Conservation (phyloP, 805 yeast species). For the Candida manassasensis region DNA sequence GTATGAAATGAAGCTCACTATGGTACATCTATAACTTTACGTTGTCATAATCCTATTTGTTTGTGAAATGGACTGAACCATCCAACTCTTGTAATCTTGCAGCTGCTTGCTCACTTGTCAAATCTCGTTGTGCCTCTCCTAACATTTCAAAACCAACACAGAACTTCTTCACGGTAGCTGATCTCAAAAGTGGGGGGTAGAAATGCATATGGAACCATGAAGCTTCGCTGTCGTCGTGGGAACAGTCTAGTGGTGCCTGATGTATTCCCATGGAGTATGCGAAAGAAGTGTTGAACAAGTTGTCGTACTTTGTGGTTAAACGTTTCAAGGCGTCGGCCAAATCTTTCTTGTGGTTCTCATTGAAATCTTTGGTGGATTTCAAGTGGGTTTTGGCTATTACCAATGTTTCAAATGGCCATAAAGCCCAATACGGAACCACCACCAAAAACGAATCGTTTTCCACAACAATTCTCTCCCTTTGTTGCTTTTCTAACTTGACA, state of each 20-base stretch:
- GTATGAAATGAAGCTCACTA: too few relatives aligned
- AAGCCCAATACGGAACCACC: slow-evolving; percentile 78
- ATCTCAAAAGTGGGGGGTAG: slow-evolving; percentile 71
- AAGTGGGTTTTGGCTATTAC: slow-evolving; percentile 54
- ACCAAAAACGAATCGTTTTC: slow-evolving; percentile 61
- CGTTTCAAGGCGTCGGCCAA: slow-evolving; percentile 50
- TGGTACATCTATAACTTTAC: not conserved
- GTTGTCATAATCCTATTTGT: slow-evolving; percentile 5
- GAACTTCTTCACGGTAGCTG: slow-evolving; percentile 72
- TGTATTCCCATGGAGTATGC: slow-evolving; percentile 83
- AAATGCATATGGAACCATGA: slow-evolving; percentile 67
- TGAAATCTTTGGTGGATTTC: slow-evolving; percentile 45
- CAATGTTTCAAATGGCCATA: slow-evolving; percentile 77
- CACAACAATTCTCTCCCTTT: slow-evolving; percentile 48
- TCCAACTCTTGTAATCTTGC: slow-evolving; percentile 42
- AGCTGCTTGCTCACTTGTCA: slow-evolving; percentile 67
- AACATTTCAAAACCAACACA: slow-evolving; percentile 68
- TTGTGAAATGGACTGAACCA: slow-evolving; percentile 34
- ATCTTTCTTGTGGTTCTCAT: slow-evolving; percentile 43
- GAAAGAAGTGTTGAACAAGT: slow-evolving; percentile 62
- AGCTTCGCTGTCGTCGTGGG: slow-evolving; percentile 37
- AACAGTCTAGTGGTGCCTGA: slow-evolving; percentile 58
- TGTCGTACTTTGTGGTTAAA: slow-evolving; percentile 64
- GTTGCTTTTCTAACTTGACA: slow-evolving; percentile 49
- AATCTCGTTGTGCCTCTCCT: slow-evolving; percentile 67